Evolutionary conservation across 257 asterid genomes (phyloP), one percentile per base, ranked within the genome.

Genomic region (Petunia secreta): DNA sequence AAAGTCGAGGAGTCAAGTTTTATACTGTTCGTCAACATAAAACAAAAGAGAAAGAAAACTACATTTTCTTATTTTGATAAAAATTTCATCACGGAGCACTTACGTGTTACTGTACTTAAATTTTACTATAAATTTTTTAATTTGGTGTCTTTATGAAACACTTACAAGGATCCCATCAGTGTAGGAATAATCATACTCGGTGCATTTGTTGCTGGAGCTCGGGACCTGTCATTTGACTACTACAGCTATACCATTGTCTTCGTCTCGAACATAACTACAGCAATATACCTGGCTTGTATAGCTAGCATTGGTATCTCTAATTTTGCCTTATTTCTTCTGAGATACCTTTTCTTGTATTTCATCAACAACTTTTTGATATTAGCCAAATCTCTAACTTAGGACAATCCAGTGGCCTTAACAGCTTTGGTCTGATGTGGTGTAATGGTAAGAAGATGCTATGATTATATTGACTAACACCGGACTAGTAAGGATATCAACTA

Each of bases 171-270:
- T 63, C 66, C 1, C 64, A 34, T 69, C 82, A 82, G 85, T 78
- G 85, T 82, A 82, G 85, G 75, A 57, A 63, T 80, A 9, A 82
- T 82, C 59, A 78, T 82, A 3, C 36, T 78, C 11, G 85, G 83
- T 13, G 85, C 85, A 41, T 78, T 82, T 40, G 58, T 82, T 60
- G 85, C 82, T 52, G 85, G 85, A n/a, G 75, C 82, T 62, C 67
- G 82, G 15, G 85, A 82, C 82, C 75, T 82, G 60, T 78, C 80
- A 0, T 78, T 59, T 36, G 85, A 82, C 58, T 71, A 25, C 34
- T 82, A 78, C 48, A 75, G 80, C 44, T 82, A 82, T 78, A 48
- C 80, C 1, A 11, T 82, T 36, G 85, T 82, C 50, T 25, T 82
- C 9, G 1, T 73, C 50, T 78, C 85, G 6, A 82, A 82, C 64